Conservation (phyloP, 148 eudicot species). For the Limonium bicolor region DNA sequence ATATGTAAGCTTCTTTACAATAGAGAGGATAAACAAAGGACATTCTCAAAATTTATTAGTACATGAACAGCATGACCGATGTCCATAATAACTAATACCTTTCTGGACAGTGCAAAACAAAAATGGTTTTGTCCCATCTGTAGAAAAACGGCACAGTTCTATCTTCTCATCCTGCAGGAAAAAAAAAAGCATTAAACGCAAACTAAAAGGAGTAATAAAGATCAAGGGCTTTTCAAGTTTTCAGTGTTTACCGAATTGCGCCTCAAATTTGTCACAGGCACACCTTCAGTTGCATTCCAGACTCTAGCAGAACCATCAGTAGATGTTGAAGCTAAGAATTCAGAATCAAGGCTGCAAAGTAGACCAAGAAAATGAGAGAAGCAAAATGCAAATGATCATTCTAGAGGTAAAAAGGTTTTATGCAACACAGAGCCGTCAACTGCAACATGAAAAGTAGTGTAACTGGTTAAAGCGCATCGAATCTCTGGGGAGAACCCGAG, state of each 20-base stretch:
- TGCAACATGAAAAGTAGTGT: no score
- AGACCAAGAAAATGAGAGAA: neutral
- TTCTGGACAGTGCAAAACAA: conserved; percentile 67
- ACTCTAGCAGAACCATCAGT: conserved; percentile 89
- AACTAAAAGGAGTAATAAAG: conserved; percentile 6
- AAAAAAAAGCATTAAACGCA: conserved; percentile 7
- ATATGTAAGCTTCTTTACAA: neutral
- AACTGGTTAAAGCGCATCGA: no score
- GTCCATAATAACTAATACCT: no score
- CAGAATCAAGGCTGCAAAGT: conserved; percentile 81
- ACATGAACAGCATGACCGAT: no score
- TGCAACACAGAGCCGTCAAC: no score
- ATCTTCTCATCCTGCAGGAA: conserved; percentile 67
- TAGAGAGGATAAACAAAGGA: neutral
- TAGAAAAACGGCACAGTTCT: conserved; percentile 87
- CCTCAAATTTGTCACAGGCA: conserved; percentile 51
- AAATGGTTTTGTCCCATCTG: conserved; percentile 95
- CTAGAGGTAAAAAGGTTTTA: neutral
- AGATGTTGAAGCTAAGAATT: conserved; percentile 93
- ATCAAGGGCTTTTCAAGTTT: no score
- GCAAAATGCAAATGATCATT: neutral
- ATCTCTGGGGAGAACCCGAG: no score
- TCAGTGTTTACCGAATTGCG: conserved; percentile 48
- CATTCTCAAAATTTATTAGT: neutral
- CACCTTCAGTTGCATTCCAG: conserved; percentile 92